Evolutionary conservation across 768 basidiomycete species (phyloP).

Genomic region (Antrodiella citrinella): DNA sequence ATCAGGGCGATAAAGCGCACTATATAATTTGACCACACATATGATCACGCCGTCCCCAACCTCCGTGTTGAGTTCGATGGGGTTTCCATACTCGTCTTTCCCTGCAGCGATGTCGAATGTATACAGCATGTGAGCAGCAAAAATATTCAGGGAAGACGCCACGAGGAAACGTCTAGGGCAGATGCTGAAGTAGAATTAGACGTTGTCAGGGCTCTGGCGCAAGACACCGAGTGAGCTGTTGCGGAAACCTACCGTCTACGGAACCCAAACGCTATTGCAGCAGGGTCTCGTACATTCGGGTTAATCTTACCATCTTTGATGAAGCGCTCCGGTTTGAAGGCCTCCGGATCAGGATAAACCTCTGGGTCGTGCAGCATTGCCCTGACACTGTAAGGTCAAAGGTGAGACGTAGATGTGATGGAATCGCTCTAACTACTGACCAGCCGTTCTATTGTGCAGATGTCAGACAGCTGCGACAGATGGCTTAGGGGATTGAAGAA

Average conservation of each 20-base stretch:
- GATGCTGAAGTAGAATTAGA: conserved; percentile 3
- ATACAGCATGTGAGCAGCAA: conserved; percentile 8
- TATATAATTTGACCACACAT: too few species aligned
- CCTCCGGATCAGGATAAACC: conserved; percentile 9
- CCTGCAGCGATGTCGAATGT: conserved; percentile 2
- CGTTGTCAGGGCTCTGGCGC: neutral
- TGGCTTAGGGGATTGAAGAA: neutral
- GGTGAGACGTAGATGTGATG: neutral
- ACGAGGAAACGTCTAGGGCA: conserved; percentile 13
- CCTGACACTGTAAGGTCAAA: conserved; percentile 6
- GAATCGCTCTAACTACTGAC: too few species aligned
- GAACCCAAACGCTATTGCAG: conserved; percentile 6
- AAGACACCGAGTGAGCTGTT: neutral
- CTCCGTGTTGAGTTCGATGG: neutral
- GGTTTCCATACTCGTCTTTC: neutral
- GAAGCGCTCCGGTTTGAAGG: conserved; percentile 11
- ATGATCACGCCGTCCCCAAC: neutral
- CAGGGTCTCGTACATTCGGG: conserved; percentile 3
- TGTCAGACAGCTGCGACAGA: neutral
- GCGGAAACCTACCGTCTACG: conserved; percentile 7
- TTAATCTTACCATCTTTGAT: conserved; percentile 7
- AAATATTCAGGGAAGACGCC: conserved; percentile 2
- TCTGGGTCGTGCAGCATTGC: conserved; percentile 10
- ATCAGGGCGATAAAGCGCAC: too few species aligned
- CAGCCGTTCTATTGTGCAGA: neutral